Evolutionary conservation across 257 asterid species (phyloP).

Genomic region (Dorcoceras hygrometricum): DNA sequence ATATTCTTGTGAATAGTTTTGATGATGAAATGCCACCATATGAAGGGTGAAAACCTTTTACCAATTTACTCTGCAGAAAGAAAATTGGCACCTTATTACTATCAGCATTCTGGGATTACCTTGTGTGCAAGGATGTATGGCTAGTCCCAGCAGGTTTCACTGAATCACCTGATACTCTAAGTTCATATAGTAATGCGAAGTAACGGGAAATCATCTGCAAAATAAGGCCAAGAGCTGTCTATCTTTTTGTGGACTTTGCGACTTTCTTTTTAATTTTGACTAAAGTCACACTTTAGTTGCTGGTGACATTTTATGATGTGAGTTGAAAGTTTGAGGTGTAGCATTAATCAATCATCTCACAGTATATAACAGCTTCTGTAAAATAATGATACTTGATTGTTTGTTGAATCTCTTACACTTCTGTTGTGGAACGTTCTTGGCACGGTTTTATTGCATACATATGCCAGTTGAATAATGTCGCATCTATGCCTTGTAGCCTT

Average conservation of each 20-base stretch:
- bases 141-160: not conserved
- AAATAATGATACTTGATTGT: not conserved
- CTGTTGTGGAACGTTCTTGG: not conserved
- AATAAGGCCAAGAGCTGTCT: not conserved
- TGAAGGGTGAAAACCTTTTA: no score
- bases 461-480: not conserved
- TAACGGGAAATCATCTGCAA: not conserved
- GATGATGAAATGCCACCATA: no score
- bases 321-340: not conserved
- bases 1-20: not conserved
- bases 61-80: no score
- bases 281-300: conserved; percentile 1
- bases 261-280: not conserved
- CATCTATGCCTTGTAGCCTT: not conserved
- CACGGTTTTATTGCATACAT: not conserved
- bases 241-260: not conserved
- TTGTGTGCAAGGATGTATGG: not conserved
- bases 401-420: conserved; percentile 4
- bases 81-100: no score
- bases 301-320: not conserved
- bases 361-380: not conserved
- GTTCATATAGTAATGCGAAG: not conserved
- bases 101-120: not conserved
- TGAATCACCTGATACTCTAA: not conserved
- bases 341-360: not conserved